Conservation (phyloP, 805 yeast species). For the Metschnikowia bowlesiae region DNA sequence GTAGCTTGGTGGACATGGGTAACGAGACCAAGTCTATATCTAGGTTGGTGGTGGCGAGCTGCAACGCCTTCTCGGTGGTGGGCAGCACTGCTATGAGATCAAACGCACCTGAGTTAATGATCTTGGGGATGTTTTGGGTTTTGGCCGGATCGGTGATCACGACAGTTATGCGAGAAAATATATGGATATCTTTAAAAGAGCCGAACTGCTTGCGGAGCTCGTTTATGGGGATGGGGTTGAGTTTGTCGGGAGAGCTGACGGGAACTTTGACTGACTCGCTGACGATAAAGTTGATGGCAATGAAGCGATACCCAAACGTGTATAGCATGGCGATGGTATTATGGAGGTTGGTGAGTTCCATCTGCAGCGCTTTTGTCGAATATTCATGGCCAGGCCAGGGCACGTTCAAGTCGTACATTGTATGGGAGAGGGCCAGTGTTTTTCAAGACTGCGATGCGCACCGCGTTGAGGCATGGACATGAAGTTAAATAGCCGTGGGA, state of each 20-base stretch:
- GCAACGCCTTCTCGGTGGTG: conserved; percentile 69
- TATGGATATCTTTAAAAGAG: conserved; percentile 31
- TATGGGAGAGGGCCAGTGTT: background rate
- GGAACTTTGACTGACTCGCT: conserved; percentile 53
- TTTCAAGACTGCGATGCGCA: conserved; percentile 6
- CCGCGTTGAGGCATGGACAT: background rate
- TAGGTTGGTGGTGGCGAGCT: conserved; percentile 65
- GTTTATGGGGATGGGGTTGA: conserved; percentile 46
- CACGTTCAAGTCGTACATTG: conserved; percentile 59
- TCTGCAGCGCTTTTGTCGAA: conserved; percentile 33
- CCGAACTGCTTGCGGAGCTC: conserved; percentile 16
- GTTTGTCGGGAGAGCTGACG: conserved; percentile 31
- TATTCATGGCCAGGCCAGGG: conserved; percentile 64
- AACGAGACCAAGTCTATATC: conserved; percentile 82
- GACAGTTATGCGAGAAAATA: conserved; percentile 71
- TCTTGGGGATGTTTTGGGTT: conserved; percentile 55
- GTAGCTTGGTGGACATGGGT: conserved; percentile 59
- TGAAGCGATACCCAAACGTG: conserved; percentile 64
- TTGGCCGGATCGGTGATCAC: conserved; percentile 74
- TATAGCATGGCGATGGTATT: conserved; percentile 50
- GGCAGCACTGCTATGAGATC: conserved; percentile 86
- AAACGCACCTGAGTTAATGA: conserved; percentile 41
- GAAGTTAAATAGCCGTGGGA: background rate
- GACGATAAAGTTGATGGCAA: conserved; percentile 68
- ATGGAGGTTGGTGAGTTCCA: conserved; percentile 43